Base-by-base conservation (phyloP, 441 rosid genomes). In the Brassica hybrid region DNA sequence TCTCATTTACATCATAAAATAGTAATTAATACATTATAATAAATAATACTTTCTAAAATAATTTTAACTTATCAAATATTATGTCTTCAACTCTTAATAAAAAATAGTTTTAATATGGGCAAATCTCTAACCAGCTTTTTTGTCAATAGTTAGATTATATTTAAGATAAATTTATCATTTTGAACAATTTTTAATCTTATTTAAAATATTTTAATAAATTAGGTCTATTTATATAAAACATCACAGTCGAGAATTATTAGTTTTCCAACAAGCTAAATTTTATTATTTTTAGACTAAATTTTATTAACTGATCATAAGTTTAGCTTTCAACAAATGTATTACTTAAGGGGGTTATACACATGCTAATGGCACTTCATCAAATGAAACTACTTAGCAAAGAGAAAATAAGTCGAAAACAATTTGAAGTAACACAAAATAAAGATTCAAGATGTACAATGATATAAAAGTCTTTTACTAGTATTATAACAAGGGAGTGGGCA, bases 401-500 rank as follows among this genome's bases (percentile, higher is more conserved):
- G 27, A 13, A 21, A 65, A 38, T 4, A 65, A 71, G 34, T 52
- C 63, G 36, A 21, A 36, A 38, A 11, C 27, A 74, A 23, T 16
- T 66, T 18, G 21, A 34, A 7, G 57, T 63, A 63, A 63, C 65
- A 11, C 17, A 25, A 30, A 65, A 45, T 25, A 58, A n/a, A 65
- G 43, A 71, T 71, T 41, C 69, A 7, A 63, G 36, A 71, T 70
- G 58, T 59, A 72, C 73, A 78, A 66, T 25, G 64, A 59, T 25
- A 58, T 30, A 7, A 57, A 66, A 16, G 69, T 72, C 17, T 30
- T 50, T 1, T 5, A 25, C 68, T 59, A 50, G 48, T 66, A 14
- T 65, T 7, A 45, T 65, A 66, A 72, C 13, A 72, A 32, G 45
- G 45, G 38, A 45, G 61, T 18, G n/a, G 61, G 16, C 27, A 72